Base-by-base conservation (phyloP, 2,329 filamentous ascomycete species). In the Pestalotiopsis sp. region DNA sequence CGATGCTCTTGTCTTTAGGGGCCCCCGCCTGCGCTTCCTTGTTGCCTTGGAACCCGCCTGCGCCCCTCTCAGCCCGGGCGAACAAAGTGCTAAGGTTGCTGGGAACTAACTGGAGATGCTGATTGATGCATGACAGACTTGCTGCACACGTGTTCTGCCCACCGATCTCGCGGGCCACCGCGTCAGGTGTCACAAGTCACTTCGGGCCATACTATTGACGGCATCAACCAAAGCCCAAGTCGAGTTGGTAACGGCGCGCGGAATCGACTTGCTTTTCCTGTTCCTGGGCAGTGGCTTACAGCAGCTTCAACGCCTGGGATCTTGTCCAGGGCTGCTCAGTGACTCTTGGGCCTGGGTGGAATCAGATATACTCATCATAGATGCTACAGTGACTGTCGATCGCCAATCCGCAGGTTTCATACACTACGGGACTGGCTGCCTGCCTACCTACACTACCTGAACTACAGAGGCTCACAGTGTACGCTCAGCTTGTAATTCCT, bases 371-470 rank as follows among this genome's bases (percentile, higher is more conserved):
- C 45, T 20, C 45, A 52, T 52, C 45, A 52, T 52, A 52, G 45
- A 52, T n/a, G 17, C 17, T 52, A 52, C 45, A 7, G 45, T 52
- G 45, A 20, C 45, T 52, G 45, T 52, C 45, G 45, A 52, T 52
- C 45, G 45, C 45, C 20, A 36, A 23, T 20, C 45, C 45, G 45
- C 45, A 52, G 45, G 67, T 69, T 69, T 64, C 69, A 49, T 59
- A 68, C 66, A 65, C 65, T 68, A 70, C 31, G 31, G 31, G 31
- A 36, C 31, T 36, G 31, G 31, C 67, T 36, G 17, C 45, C 45
- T n/a, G 45, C 17, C 45, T 52, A 52, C 45, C 17, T 52, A 23
- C 45, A 52, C 45, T 45, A 45, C 41, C 41, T 17, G 17, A 52
- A 17, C 20, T 60, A 62, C 60, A 23, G 61, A 20, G 17, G 17